phyloP scores from a whole-genome alignment of 2,329 filamentous ascomycete genomes.

The Ascocoryne sarcoides region DNA sequence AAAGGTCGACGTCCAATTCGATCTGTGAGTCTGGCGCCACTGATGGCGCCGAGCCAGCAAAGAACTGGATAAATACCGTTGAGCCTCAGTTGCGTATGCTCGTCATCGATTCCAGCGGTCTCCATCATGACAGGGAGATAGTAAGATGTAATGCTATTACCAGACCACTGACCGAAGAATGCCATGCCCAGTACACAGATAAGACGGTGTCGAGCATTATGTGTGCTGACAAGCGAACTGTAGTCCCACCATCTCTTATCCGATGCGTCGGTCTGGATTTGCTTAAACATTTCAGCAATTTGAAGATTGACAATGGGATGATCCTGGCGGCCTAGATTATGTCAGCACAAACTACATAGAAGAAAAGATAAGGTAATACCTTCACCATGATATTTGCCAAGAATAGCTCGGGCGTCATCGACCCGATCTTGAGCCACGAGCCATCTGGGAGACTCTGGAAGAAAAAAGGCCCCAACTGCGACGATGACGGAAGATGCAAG shows the following conservation, averaged over 20 bases:
- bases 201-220: conserved; percentile 21
- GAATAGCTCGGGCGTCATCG: conserved; percentile 42
- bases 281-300: conserved; percentile 23
- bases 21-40: conserved; percentile 46
- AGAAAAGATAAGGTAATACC: conserved; percentile 38
- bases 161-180: conserved; percentile 30
- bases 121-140: conserved; percentile 19
- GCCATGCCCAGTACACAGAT: conserved; percentile 28
- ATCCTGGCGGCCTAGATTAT: conserved; percentile 6
- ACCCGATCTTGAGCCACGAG: conserved; percentile 45
- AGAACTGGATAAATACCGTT: conserved; percentile 28
- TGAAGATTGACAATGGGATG: conserved; percentile 25
- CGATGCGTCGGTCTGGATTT: conserved; percentile 21
- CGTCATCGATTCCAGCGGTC: conserved; percentile 21
- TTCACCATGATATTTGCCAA: conserved; percentile 48
- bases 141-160: conserved; percentile 14
- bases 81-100: conserved; percentile 26
- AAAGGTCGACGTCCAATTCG: conserved; percentile 46
- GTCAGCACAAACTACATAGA: conserved; percentile 17
- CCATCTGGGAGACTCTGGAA: conserved; percentile 55
- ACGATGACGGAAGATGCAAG: conserved; percentile 18
- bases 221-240: conserved; percentile 19
- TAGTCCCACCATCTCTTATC: conserved; percentile 30
- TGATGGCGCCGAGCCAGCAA: conserved; percentile 47
- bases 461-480: conserved; percentile 33